Base-by-base conservation (phyloP, 306 rosid genomes). In the Quercus alba region DNA sequence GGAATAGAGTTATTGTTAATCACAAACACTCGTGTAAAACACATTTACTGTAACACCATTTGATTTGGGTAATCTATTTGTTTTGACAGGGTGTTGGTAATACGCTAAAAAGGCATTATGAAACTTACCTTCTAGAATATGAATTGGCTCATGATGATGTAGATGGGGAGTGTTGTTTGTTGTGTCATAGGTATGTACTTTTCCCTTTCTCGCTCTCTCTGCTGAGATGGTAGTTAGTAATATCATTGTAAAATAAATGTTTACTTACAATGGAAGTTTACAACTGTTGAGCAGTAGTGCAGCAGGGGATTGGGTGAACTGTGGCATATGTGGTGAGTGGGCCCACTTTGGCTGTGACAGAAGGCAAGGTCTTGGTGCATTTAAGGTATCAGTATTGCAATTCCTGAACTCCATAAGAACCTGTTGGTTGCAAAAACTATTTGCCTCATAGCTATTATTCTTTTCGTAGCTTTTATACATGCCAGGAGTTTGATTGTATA, bases 241-340 rank as follows among this genome's bases (percentile, higher is more conserved):
- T 74, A 51, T 30, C 20, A 33, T 5, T 75, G 52, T 70, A 23
- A 25, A 19, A 21, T 56, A 25, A 26, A 77, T 55, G 52, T 75
- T 52, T 84, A 30, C 89, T 85, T 57, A 79, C 75, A 38, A 41
- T 75, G 69, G 21, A 26, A 26, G 46, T 77, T 52, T 78, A 79
- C 66, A 28, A 74, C 41, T 78, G 82, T 59, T 75, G 23, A 85
- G 87, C 97, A 96, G 99, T 96, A 96, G 99, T n/a, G 99, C 99
- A 74, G 97, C 98, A 23, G 99, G 99, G 80, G 99, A 96, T 79
- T 96, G 99, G 99, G 99, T 96, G 76, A 96, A 96, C 84, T 96
- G 99, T 63, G 99, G 99, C 72, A 93, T 96, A 82, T 96, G 99
- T 84, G 99, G 99, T 13, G 99, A 96, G 89, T 96, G 99, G 99